Percentiles rank a stretch among this genome's conserved stretches.
Evolutionary conservation across 164 flowering plant species (phyloP).

Genomic region (Pachysandra terminalis): DNA sequence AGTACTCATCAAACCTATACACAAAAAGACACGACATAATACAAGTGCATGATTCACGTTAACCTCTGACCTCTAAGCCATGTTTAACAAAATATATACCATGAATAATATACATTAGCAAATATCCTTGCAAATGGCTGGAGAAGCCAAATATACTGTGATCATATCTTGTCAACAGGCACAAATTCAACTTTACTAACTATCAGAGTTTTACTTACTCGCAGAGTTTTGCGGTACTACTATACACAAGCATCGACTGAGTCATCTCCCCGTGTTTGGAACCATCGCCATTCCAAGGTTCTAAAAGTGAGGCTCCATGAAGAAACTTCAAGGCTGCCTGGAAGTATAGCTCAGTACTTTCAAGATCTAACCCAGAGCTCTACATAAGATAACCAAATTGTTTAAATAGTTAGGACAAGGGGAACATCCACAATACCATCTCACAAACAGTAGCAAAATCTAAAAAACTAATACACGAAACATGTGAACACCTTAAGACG

Average conservation of each 20-base stretch:
- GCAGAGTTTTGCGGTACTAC: constrained; percentile 83
- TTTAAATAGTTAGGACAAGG: constrained; percentile 8
- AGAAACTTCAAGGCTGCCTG: constrained; percentile 92
- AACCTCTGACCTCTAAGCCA: not conserved
- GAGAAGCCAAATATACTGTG: not conserved
- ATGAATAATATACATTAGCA: not conserved
- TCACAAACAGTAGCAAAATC: constrained; percentile 5
- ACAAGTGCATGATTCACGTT: too few relatives aligned
- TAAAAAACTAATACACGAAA: not conserved
- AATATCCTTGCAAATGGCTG: not conserved
- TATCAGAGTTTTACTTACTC: constrained; percentile 48
- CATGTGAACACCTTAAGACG: constrained; percentile 62
- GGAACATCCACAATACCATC: not conserved
- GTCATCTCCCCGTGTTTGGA: constrained; percentile 56
- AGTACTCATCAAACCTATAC: too few relatives aligned
- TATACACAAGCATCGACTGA: constrained; percentile 59
- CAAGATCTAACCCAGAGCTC: constrained; percentile 57
- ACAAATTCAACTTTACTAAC: too few relatives aligned
- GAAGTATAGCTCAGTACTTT: constrained; percentile 67
- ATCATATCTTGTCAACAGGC: not conserved
- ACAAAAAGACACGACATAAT: too few relatives aligned
- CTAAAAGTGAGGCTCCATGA: constrained; percentile 73
- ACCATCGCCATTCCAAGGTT: constrained; percentile 50
- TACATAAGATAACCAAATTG: constrained; percentile 24
- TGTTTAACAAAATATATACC: too few relatives aligned